phyloP scores from a whole-genome alignment of 805 yeast genomes.

The Grigorovia yakushimaensis region DNA sequence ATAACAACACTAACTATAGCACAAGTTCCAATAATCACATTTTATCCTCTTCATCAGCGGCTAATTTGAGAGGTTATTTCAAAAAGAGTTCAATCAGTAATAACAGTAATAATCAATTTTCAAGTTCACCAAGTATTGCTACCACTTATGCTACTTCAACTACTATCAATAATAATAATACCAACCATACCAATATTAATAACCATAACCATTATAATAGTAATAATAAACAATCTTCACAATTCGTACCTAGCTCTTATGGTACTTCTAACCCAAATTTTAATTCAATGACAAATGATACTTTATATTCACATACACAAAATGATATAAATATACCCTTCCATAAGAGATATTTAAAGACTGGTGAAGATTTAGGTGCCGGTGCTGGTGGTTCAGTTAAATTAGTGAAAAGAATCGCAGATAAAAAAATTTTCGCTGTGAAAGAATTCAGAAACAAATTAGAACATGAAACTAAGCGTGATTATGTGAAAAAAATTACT shows the following conservation, averaged over 20 bases:
- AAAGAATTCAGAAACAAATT: slow-evolving; percentile 81
- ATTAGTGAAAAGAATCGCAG: slow-evolving; percentile 56
- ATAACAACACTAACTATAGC: not conserved
- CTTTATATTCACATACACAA: slow-evolving; percentile 28
- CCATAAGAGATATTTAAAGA: slow-evolving; percentile 65
- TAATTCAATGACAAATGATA: slow-evolving; percentile 30
- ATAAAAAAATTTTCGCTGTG: slow-evolving; percentile 73
- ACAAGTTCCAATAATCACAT: not conserved
- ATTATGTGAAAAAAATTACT: slow-evolving; percentile 84
- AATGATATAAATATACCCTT: slow-evolving; percentile 40
- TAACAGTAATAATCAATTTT: not conserved
- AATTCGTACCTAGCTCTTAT: slow-evolving; percentile 26
- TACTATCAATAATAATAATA: not conserved
- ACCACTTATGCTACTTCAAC: not conserved
- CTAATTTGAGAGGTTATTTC: slow-evolving; percentile 65
- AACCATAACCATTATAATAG: too few species aligned
- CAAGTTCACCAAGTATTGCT: not conserved
- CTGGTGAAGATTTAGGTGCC: slow-evolving; percentile 82
- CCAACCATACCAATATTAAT: too few species aligned
- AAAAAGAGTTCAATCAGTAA: slow-evolving; percentile 30
- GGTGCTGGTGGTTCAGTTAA: slow-evolving; percentile 93
- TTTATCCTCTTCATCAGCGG: slow-evolving; percentile 48
- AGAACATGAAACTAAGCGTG: slow-evolving; percentile 65
- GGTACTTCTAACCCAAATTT: slow-evolving; percentile 6
- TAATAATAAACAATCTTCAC: not conserved